Evolutionary conservation across 306 rosid genomes (phyloP).

Genomic region (Hippophae rhamnoides): DNA sequence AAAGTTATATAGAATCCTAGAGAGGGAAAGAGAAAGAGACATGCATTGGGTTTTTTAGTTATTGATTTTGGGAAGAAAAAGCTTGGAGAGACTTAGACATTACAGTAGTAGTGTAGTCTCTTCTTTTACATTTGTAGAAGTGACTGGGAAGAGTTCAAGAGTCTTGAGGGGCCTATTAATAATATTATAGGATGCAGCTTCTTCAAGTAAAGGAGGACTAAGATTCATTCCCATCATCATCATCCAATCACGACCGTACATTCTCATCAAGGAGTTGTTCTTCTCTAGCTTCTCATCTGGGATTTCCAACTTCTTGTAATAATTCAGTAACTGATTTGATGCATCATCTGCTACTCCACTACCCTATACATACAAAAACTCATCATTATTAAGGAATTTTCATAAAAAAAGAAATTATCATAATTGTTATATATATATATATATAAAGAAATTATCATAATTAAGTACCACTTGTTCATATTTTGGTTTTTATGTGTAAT

Average conservation of each 20-base stretch:
- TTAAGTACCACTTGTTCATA: no score
- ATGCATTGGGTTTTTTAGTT: neutral
- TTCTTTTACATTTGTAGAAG: constrained; percentile 45
- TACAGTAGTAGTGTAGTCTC: constrained; percentile 31
- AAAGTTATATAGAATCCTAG: constrained; percentile 4
- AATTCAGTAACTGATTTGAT: constrained; percentile 23
- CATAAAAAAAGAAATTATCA: no score
- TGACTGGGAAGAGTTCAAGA: constrained; percentile 77
- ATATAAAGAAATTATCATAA: no score
- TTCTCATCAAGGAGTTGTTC: constrained; percentile 30
- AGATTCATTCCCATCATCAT: constrained; percentile 28
- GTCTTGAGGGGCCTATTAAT: constrained; percentile 48
- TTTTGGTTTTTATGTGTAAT: no score
- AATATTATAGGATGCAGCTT: constrained; percentile 9
- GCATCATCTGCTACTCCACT: constrained; percentile 25
- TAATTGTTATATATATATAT: no score
- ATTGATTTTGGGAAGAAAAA: neutral
- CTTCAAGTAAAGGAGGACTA: constrained; percentile 14
- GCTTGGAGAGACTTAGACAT: neutral
- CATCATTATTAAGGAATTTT: no score
- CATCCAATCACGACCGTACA: constrained; percentile 37
- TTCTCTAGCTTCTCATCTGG: constrained; percentile 15
- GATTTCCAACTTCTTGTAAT: constrained; percentile 25
- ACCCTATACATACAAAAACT: constrained; percentile 19
- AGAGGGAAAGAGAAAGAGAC: constrained; percentile 6